These are phyloP conservation scores for Umbellularia californica DNA, from an alignment of 164 flowering plant species.

Conservation along the genomic window DNA sequence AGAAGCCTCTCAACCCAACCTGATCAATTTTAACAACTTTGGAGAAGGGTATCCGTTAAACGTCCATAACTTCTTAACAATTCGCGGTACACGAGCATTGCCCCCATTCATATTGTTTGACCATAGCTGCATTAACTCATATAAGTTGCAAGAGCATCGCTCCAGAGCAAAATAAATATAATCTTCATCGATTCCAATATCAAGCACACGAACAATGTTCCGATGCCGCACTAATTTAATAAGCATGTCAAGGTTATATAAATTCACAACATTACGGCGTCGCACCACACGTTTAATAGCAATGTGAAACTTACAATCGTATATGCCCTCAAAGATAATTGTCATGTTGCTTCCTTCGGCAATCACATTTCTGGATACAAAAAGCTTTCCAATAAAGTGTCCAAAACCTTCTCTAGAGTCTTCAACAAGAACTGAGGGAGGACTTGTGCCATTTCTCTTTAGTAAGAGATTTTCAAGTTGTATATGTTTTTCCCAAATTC, in stretches of 20 bases:
- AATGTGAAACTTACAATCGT: slow-evolving; percentile 51
- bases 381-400: slow-evolving; percentile 58
- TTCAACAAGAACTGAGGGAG: no score
- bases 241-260: slow-evolving; percentile 80
- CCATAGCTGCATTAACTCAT: slow-evolving; percentile 45
- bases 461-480: no score
- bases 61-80: slow-evolving; percentile 44
- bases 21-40: slow-evolving; percentile 54
- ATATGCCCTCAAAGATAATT: slow-evolving; percentile 69
- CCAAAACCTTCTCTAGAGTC: slow-evolving; percentile 23
- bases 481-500: no score
- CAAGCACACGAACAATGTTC: slow-evolving; percentile 83
- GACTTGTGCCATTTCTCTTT: no score
- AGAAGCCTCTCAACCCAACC: slow-evolving; percentile 30
- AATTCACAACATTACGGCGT: slow-evolving; percentile 71
- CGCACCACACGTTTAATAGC: slow-evolving; percentile 90
- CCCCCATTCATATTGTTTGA: slow-evolving; percentile 15
- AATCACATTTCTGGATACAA: slow-evolving; percentile 59
- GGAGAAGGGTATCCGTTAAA: slow-evolving; percentile 56
- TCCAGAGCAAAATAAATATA: slow-evolving; percentile 85
- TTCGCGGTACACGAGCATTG: slow-evolving; percentile 19
- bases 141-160: slow-evolving; percentile 71
- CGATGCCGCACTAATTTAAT: slow-evolving; percentile 83
- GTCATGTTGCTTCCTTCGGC: slow-evolving; percentile 97
- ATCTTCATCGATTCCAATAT: slow-evolving; percentile 77